A percentile compares a stretch with the other conserved stretches of the same genome.
Conservation (phyloP, 2,329 filamentous ascomycete species). For the Alternaria triticimaculans region DNA sequence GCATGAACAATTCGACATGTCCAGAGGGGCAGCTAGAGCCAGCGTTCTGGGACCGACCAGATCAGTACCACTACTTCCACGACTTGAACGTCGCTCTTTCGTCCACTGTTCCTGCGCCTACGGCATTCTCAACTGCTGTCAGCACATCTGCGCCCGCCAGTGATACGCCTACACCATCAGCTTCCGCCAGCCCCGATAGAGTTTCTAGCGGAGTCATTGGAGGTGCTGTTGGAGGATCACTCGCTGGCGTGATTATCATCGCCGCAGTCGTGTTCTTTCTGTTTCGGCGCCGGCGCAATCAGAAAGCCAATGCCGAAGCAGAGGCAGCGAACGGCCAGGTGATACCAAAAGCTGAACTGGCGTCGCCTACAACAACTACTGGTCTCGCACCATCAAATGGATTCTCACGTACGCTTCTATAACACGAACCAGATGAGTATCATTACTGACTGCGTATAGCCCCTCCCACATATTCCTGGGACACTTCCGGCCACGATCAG, state of each 20-base stretch:
- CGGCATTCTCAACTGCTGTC: neutral
- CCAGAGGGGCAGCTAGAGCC: slow-evolving; percentile 28
- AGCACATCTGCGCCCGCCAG: neutral
- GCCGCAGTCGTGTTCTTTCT: neutral
- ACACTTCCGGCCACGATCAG: neutral
- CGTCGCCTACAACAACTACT: neutral
- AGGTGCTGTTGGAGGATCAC: neutral
- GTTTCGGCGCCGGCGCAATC: neutral
- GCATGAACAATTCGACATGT: slow-evolving; percentile 36
- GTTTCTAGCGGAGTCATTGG: neutral
- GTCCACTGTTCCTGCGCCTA: neutral
- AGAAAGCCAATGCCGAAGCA: neutral
- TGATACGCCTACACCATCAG: neutral
- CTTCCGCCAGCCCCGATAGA: neutral
- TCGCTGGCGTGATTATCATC: neutral
- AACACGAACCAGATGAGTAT: neutral
- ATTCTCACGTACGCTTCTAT: neutral
- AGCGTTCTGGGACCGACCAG: slow-evolving; percentile 22
- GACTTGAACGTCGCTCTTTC: slow-evolving; percentile 8
- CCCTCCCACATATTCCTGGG: neutral
- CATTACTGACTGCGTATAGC: neutral
- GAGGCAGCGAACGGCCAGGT: neutral
- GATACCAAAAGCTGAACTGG: neutral
- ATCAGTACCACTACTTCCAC: slow-evolving; percentile 19
- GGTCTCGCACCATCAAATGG: neutral